Percentiles rank a stretch among this genome's conserved stretches.
phyloP scores from a whole-genome alignment of 805 yeast species.

The Candida ortonii region DNA sequence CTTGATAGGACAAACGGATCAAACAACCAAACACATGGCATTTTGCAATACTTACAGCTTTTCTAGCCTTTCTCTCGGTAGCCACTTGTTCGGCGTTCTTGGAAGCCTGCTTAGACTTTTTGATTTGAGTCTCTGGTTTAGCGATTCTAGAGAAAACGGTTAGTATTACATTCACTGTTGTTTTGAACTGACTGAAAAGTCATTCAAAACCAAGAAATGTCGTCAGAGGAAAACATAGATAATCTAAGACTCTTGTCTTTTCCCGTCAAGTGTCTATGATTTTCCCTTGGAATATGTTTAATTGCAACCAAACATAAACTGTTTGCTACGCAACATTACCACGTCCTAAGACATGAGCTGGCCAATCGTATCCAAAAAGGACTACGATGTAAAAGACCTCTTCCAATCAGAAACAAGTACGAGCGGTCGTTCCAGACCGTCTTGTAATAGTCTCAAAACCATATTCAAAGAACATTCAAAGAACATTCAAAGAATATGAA shows the following conservation, averaged over 20 bases:
- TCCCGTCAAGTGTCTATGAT: constrained; percentile 10
- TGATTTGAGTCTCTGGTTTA: constrained; percentile 80
- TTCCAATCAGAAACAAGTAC: constrained; percentile 33
- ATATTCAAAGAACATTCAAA: too few relatives aligned
- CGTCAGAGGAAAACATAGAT: constrained; percentile 35
- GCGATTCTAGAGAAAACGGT: constrained; percentile 39
- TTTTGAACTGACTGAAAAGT: constrained; percentile 29
- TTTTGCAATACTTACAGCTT: constrained; percentile 62
- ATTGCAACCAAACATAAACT: constrained; percentile 20
- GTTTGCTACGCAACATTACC: constrained; percentile 28
- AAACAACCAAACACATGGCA: constrained; percentile 45
- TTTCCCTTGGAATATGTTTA: constrained; percentile 37
- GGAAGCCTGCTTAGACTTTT: constrained; percentile 76
- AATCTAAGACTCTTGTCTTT: constrained; percentile 9
- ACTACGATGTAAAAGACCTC: constrained; percentile 27
- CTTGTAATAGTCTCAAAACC: constrained; percentile 36
- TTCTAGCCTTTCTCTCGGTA: constrained; percentile 75
- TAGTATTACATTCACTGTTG: constrained; percentile 19
- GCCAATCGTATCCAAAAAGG: constrained; percentile 28
- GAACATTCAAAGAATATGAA: too few relatives aligned
- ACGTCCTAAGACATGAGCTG: constrained; percentile 21
- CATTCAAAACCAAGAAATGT: constrained; percentile 29
- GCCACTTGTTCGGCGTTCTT: constrained; percentile 75
- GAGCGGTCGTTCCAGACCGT: constrained; percentile 18
- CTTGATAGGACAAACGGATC: constrained; percentile 7